Base-by-base conservation (phyloP, 192 early-diverging fungal species). In the Coemansia sp. region DNA sequence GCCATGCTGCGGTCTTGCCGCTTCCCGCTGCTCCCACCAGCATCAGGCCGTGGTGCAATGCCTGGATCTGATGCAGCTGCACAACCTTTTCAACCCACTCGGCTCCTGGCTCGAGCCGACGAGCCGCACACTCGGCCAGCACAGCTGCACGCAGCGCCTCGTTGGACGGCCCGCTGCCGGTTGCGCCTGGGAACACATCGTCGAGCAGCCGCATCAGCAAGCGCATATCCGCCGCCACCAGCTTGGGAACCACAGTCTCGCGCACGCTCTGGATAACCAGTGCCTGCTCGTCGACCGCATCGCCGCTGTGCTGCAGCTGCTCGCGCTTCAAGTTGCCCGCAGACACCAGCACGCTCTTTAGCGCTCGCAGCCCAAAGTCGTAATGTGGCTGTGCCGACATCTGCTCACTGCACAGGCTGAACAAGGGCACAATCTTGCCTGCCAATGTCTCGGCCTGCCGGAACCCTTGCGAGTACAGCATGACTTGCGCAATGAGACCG, bases 401-500 rank as follows among this genome's bases (percentile, higher is more conserved):
- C 76, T 98, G 95, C 82, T 97, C 94, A 11, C 85, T 83, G 76
- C 94, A 97, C 35, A 99, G 84, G 57, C 92, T 94, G 81, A 99
- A 99, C 37, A 99, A 76, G 19, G 98, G 98, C 5, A 99, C 95
- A 25, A 96, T 93, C 77, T 98, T 98, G 49, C 90, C 89, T 0
- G 98, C 96, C 45, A 99, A 73, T 24, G 74, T 63, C 85, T 99
- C 98, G 0, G 96, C 97, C 56, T 91, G 89, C 22, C 92, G 88
- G 92, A 99, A 99, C 38, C 98, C 98, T 85, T 98, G 97, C 27
- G 98, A 98, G 67, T 94, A 99, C 54, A 99, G 79, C 94, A 98
- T 98, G 35, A 99, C 98, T 81, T 99, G 97, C 5, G 98, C 96
- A 85, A 99, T 99, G 32, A 98, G 83, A 63, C 95, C 93, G 39